phyloP scores from a whole-genome alignment of 179 eudicot species.

The Beta macrorhiza region DNA sequence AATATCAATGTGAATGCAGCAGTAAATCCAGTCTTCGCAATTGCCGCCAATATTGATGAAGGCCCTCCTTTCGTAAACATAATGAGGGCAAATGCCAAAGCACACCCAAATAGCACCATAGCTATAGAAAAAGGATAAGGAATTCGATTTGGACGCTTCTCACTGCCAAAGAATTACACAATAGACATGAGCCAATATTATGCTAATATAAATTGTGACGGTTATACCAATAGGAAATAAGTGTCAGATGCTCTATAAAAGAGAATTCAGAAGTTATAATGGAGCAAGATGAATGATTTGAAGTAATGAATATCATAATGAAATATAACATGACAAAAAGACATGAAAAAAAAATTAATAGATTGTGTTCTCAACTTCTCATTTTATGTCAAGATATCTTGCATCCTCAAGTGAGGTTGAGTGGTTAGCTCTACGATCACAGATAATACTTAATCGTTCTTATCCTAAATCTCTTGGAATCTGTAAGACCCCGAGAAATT shows the following conservation, averaged over 20 bases:
- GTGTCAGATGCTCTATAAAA: background rate
- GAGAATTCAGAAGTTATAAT: background rate
- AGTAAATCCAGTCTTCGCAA: slow-evolving; percentile 92
- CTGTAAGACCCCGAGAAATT: background rate
- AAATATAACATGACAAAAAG: background rate
- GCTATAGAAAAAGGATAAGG: slow-evolving; percentile 76
- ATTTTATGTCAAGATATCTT: background rate
- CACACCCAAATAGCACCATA: slow-evolving; percentile 73
- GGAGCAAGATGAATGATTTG: background rate
- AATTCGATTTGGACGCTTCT: slow-evolving; percentile 63
- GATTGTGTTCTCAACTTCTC: background rate
- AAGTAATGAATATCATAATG: background rate
- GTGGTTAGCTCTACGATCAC: background rate
- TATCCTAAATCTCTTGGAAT: background rate
- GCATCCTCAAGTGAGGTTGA: background rate
- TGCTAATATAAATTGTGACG: slow-evolving; percentile 14
- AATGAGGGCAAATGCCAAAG: slow-evolving; percentile 61
- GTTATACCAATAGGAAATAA: slow-evolving; percentile 3
- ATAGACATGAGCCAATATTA: slow-evolving; percentile 29
- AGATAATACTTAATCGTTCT: background rate
- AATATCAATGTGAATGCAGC: slow-evolving; percentile 89
- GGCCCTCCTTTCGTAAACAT: slow-evolving; percentile 78
- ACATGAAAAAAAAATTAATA: background rate
- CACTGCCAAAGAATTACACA: slow-evolving; percentile 56
- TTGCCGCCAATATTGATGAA: slow-evolving; percentile 68